A percentile compares a stretch with the other conserved stretches of the same genome.
phyloP scores from a whole-genome alignment of 495 filamentous ascomycete species.

The Oleoguttula mirabilis region DNA sequence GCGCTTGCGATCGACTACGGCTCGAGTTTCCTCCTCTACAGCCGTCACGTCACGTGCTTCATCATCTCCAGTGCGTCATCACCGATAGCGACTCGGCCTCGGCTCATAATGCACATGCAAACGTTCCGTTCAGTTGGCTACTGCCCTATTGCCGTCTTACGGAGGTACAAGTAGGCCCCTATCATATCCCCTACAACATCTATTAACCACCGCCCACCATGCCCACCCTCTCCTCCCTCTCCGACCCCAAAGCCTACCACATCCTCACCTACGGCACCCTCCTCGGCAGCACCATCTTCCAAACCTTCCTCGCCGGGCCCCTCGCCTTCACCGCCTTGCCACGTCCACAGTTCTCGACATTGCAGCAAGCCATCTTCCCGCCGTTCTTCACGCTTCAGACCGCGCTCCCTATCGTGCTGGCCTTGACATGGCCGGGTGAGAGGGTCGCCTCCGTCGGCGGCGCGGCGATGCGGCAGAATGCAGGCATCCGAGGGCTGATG shows the following conservation, averaged over 20 bases:
- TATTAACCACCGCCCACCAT: too few relatives aligned
- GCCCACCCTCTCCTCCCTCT: conserved; percentile 36
- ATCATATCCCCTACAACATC: too few relatives aligned
- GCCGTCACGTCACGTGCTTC: too few relatives aligned
- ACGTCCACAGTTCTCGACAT: conserved; percentile 63
- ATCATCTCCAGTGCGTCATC: too few relatives aligned
- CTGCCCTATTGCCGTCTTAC: too few relatives aligned
- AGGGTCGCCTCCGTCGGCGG: conserved; percentile 22
- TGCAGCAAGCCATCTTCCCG: conserved; percentile 73
- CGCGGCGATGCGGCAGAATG: neutral
- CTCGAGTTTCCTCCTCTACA: too few relatives aligned
- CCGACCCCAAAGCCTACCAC: conserved; percentile 61
- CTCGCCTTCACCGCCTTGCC: conserved; percentile 62
- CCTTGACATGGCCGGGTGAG: conserved; percentile 65
- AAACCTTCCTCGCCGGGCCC: conserved; percentile 67
- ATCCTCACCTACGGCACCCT: conserved; percentile 50
- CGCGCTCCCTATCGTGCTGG: conserved; percentile 54
- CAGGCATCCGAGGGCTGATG: conserved; percentile 9
- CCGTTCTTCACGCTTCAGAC: conserved; percentile 78
- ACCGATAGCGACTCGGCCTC: too few relatives aligned
- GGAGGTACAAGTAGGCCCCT: too few relatives aligned
- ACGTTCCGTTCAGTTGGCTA: too few relatives aligned
- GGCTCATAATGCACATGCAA: too few relatives aligned
- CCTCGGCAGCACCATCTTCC: conserved; percentile 28
- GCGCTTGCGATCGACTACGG: too few relatives aligned